Conservation (phyloP, 257 asterid genomes). For the Nicotiana sylvestris region DNA sequence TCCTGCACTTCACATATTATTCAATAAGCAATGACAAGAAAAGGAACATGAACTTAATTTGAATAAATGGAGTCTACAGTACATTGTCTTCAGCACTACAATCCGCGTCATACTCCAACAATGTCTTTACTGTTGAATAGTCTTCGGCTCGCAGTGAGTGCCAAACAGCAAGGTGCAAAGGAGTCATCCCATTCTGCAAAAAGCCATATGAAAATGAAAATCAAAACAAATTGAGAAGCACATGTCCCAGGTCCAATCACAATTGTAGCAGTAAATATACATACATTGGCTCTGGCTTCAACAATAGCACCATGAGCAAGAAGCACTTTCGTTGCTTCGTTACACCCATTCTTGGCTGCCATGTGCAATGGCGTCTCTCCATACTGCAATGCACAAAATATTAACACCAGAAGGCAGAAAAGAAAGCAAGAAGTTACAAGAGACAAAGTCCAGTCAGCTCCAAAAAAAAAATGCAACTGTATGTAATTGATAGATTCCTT, state of each 20-base stretch:
- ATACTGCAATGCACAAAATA: constrained; percentile 42
- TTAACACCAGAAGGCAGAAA: constrained; percentile 15
- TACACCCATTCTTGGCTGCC: constrained; percentile 98
- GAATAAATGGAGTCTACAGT: constrained; percentile 12
- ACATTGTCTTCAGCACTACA: constrained; percentile 95
- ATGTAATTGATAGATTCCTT: background rate
- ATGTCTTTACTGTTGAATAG: constrained; percentile 70
- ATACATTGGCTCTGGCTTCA: constrained; percentile 94
- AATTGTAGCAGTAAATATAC: constrained; percentile 15
- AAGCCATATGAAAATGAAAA: constrained; percentile 6
- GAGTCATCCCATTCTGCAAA: constrained; percentile 93
- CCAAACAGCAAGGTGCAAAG: constrained; percentile 99
- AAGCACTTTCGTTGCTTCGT: constrained; percentile 78
- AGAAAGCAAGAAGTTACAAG: constrained; percentile 7
- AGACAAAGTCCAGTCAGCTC: background rate
- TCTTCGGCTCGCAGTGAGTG: constrained; percentile 82
- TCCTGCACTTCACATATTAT: constrained; percentile 52
- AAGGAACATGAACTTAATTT: background rate
- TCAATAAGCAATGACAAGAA: constrained; percentile 32
- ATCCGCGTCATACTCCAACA: constrained; percentile 75
- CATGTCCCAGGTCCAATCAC: background rate
- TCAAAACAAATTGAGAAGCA: background rate
- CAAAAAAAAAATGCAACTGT: background rate
- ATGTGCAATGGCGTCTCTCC: constrained; percentile 99
- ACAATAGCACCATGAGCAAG: constrained; percentile 75